Percentiles rank a stretch among this genome's conserved stretches.
Evolutionary conservation across 2,329 filamentous ascomycete species (phyloP).

Genomic region (Colletotrichum sublineola): DNA sequence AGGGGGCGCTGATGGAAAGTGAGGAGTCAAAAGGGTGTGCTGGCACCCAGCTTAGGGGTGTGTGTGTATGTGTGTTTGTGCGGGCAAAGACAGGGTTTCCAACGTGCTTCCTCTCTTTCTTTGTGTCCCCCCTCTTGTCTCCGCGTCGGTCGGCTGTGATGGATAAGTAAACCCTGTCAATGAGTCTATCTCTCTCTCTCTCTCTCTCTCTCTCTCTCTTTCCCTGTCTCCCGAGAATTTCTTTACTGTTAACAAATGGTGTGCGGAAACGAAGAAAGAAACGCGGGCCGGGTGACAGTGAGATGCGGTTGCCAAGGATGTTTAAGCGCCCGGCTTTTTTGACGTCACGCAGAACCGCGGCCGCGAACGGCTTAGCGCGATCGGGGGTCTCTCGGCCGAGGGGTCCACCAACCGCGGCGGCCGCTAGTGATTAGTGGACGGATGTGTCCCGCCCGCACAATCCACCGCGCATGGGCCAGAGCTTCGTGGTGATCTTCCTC

Average conservation of each 20-base stretch:
- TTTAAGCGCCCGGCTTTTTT: conserved; percentile 42
- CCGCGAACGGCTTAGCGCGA: conserved; percentile 34
- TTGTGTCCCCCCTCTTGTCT: background rate
- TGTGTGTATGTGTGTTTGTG: background rate
- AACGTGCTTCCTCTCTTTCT: background rate
- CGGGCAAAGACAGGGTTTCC: background rate
- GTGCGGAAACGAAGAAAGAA: conserved; percentile 32
- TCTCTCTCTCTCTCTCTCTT: no score
- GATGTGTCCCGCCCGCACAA: conserved; percentile 29
- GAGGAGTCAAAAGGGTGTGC: background rate
- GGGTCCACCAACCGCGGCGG: conserved; percentile 24
- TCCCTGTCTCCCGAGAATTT: background rate
- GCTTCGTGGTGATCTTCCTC: conserved; percentile 16
- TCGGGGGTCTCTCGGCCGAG: conserved; percentile 28
- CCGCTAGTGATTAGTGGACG: conserved; percentile 38
- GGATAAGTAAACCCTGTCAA: background rate
- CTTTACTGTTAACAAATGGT: background rate
- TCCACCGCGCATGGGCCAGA: conserved; percentile 26
- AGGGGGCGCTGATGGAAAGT: background rate
- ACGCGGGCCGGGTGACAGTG: conserved; percentile 15
- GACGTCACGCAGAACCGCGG: conserved; percentile 34
- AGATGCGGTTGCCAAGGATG: conserved; percentile 31
- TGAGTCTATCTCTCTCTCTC: background rate
- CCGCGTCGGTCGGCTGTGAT: background rate
- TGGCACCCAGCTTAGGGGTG: background rate